phyloP scores from a whole-genome alignment of 2,329 filamentous ascomycete species.

The Aureobasidium zeae region DNA sequence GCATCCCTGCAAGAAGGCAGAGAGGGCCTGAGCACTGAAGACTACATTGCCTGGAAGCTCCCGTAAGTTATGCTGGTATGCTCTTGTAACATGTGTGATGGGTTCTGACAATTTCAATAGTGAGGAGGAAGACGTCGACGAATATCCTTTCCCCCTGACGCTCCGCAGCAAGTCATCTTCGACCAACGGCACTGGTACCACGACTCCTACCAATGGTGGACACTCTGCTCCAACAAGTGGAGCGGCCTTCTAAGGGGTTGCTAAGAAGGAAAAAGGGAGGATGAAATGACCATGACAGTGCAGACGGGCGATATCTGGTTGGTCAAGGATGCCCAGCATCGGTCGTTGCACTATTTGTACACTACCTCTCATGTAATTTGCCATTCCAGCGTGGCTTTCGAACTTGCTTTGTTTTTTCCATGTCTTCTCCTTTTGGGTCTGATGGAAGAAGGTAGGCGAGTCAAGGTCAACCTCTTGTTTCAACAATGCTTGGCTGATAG shows the following conservation, averaged over 20 bases:
- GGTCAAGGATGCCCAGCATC: not conserved
- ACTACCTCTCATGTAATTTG: constrained; percentile 10
- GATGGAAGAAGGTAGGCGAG: no score
- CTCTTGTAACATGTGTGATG: no score
- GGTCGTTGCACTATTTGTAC: constrained; percentile 9
- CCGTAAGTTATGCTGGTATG: constrained; percentile 57
- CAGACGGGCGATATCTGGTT: not conserved
- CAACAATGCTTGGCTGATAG: no score
- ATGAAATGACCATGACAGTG: constrained; percentile 6
- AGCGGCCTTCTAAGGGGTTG: not conserved
- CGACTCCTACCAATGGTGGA: constrained; percentile 19
- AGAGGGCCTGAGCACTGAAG: constrained; percentile 88
- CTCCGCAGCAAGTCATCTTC: constrained; percentile 40
- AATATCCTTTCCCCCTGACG: constrained; percentile 62
- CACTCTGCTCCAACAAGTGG: constrained; percentile 3
- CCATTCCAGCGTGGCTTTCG: not conserved
- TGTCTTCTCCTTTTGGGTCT: no score
- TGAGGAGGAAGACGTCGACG: constrained; percentile 85
- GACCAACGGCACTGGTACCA: constrained; percentile 24
- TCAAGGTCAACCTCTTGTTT: no score
- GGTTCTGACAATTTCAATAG: constrained; percentile 37
- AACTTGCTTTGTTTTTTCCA: not conserved
- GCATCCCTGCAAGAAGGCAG: constrained; percentile 89
- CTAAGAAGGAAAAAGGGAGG: constrained; percentile 1
- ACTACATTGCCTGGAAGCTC: constrained; percentile 96